Evolutionary conservation across 2,329 filamentous ascomycete genomes (phyloP).

Genomic region (Nigrospora sphaerica): DNA sequence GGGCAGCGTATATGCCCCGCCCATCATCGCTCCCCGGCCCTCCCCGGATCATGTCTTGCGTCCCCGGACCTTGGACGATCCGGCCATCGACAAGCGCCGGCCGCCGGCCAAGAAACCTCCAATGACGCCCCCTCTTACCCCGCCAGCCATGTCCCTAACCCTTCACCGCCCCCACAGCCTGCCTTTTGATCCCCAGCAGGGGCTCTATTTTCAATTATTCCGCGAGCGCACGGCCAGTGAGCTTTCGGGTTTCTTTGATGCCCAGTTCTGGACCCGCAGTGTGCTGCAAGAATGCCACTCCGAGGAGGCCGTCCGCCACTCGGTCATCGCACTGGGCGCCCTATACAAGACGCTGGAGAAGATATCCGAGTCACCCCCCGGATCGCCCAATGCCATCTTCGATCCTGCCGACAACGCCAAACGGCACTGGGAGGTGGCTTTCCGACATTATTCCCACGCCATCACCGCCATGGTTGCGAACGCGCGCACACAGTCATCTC

Average conservation of each 20-base stretch:
- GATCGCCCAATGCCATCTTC: slow-evolving; percentile 30
- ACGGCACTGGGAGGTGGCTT: slow-evolving; percentile 52
- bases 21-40: slow-evolving; percentile 17
- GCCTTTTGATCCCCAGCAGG: slow-evolving; percentile 44
- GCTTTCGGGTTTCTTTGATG: slow-evolving; percentile 61
- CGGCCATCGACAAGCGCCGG: too few relatives aligned
- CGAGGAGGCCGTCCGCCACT: slow-evolving; percentile 55
- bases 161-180: slow-evolving; percentile 36
- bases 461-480: slow-evolving; percentile 41
- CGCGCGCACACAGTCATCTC: slow-evolving; percentile 34
- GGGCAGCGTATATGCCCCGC: slow-evolving; percentile 19
- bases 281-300: slow-evolving; percentile 58
- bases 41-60: too few relatives aligned
- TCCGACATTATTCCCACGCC: slow-evolving; percentile 52
- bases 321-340: slow-evolving; percentile 58
- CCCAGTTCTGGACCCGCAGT: slow-evolving; percentile 55
- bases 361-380: slow-evolving; percentile 41
- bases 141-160: slow-evolving; percentile 16
- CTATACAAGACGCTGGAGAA: slow-evolving; percentile 61
- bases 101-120: slow-evolving; percentile 21
- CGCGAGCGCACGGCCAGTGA: slow-evolving; percentile 53
- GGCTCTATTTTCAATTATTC: slow-evolving; percentile 56
- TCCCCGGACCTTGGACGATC: too few relatives aligned
- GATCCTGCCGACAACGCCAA: slow-evolving; percentile 30
- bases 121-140: slow-evolving; percentile 19